Evolutionary conservation across 139 green algal species (phyloP), one percentile per base, ranked within the genome.

Genomic region (Haematococcus lacustris): DNA sequence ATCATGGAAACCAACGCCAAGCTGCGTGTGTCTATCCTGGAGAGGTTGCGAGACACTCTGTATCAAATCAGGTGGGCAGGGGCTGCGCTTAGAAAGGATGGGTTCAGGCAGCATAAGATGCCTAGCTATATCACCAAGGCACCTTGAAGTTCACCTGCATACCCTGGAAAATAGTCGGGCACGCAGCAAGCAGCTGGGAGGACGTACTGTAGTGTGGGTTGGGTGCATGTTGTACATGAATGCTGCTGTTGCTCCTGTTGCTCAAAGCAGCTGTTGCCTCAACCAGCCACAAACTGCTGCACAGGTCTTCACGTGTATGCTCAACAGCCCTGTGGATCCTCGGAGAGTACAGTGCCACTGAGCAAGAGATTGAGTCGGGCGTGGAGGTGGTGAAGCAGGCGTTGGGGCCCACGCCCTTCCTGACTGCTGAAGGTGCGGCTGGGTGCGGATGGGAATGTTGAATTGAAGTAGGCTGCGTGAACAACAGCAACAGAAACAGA

Each of bases 1-100:
- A 97, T 98, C 69, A 89, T 92, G 68, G 88, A 97, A 79, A 98
- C 94, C 67, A 97, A 98, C 80, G 74, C 85, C 7, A 86, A 88
- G 59, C 85, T 99, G 74, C 88, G 92, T 13, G 72, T 83, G 38
- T 80, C 73, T 57, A 93, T 98, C 73, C 70, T 99, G 40, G 80
- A 93, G 76, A 84, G 88, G 5, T 84, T 98, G 75, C 81, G 95
- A 41, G 92, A 97, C 75, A 91, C 80, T 13, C 97, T 98, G 81
- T 76, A 79, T 47, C 70, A 76, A 66, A 73, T 74, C 41, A 37
- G 71, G 35, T 72, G 41, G 5, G 66, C 26, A 66, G 13, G 26
- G 23, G 7, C 47, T n/a, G 13, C 17, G 21, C 47, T 57, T n/a
- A n/a, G n/a, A n/a, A n/a, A n/a, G n/a, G n/a, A n/a, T n/a, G n/a